A percentile compares a stretch with the other conserved stretches of the same genome.
Conservation (phyloP, 345 rosid genomes). For the Salix udensis region DNA sequence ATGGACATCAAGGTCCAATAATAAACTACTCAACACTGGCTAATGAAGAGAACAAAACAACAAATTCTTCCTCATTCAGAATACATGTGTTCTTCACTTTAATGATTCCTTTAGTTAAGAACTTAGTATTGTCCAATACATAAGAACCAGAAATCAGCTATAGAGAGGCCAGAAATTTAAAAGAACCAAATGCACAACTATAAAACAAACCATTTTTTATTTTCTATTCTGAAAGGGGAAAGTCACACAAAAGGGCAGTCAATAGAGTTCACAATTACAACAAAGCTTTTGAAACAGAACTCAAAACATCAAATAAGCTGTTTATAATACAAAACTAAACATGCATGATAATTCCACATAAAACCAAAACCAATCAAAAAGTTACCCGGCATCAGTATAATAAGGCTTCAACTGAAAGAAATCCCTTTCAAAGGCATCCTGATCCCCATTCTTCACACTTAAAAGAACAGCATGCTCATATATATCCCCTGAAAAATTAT, state of each 20-base stretch:
- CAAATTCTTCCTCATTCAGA: background rate
- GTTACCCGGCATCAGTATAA: constrained; percentile 84
- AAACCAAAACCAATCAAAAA: background rate
- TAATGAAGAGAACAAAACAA: background rate
- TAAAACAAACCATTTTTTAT: background rate
- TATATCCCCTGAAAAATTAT: constrained; percentile 61
- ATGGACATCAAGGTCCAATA: background rate
- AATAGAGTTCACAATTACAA: background rate
- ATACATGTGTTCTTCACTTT: background rate
- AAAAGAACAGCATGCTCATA: constrained; percentile 90
- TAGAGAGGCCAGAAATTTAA: background rate
- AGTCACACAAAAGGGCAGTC: background rate
- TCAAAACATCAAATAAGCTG: background rate
- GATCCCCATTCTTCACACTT: constrained; percentile 84
- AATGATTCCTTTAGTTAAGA: background rate
- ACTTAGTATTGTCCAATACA: background rate
- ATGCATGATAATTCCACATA: background rate
- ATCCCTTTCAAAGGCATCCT: constrained; percentile 94
- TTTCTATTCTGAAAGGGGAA: background rate
- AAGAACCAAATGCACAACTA: background rate
- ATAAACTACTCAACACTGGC: background rate
- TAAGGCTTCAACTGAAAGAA: constrained; percentile 93
- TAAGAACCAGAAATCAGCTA: background rate
- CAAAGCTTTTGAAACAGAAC: background rate
- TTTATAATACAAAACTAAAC: background rate